phyloP scores from a whole-genome alignment of 2,329 filamentous ascomycete genomes.

The Penicillium rolfsii region DNA sequence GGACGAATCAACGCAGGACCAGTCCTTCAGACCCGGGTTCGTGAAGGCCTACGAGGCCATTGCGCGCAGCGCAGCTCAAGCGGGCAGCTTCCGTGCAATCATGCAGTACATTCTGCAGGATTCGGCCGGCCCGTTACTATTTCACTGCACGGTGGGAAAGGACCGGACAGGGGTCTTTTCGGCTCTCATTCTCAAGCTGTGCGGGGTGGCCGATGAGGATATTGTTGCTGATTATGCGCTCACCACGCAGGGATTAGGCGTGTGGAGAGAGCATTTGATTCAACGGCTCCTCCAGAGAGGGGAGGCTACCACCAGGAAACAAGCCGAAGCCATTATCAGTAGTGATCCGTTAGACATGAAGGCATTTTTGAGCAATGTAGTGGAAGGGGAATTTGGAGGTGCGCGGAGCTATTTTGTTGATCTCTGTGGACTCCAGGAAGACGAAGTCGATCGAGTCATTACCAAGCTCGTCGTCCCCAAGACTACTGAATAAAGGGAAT shows the following conservation, averaged over 20 bases:
- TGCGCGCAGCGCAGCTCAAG: constrained; percentile 57
- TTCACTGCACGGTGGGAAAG: constrained; percentile 78
- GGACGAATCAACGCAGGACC: not conserved
- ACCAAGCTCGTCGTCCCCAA: not conserved
- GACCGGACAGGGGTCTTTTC: constrained; percentile 74
- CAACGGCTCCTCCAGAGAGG: constrained; percentile 5
- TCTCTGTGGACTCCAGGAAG: not conserved
- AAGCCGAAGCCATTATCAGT: constrained; percentile 7
- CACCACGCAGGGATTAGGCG: constrained; percentile 8
- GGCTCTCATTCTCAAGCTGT: constrained; percentile 66
- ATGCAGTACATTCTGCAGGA: constrained; percentile 10
- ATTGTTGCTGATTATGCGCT: constrained; percentile 67
- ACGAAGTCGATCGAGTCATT: not conserved
- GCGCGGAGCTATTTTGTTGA: constrained; percentile 1
- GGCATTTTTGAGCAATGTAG: constrained; percentile 1
- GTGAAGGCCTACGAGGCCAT: constrained; percentile 62
- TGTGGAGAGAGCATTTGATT: constrained; percentile 10
- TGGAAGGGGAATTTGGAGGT: not conserved
- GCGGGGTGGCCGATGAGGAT: constrained; percentile 61
- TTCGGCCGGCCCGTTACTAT: constrained; percentile 56
- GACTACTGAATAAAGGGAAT: not conserved
- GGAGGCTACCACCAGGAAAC: constrained; percentile 8
- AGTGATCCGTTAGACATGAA: constrained; percentile 8
- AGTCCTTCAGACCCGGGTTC: constrained; percentile 39
- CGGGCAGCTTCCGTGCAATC: constrained; percentile 18